Evolutionary conservation across 2,329 filamentous ascomycete genomes (phyloP).

Genomic region (Aspergillus sclerotialis): DNA sequence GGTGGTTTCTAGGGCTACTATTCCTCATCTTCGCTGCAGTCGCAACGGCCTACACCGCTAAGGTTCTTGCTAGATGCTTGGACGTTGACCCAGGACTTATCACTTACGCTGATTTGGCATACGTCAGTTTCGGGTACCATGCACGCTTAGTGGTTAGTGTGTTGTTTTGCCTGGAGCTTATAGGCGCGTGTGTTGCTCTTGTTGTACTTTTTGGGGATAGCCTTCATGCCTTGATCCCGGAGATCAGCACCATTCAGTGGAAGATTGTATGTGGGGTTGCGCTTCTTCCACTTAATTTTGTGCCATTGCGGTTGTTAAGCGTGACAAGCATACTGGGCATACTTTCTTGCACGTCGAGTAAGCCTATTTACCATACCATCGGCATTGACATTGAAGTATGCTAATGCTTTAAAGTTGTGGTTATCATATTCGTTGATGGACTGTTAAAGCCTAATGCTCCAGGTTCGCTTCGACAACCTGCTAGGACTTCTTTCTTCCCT

Average conservation of each 20-base stretch:
- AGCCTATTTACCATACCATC: too few species aligned
- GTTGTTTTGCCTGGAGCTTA: constrained; percentile 78
- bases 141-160: constrained; percentile 77
- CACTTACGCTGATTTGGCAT: constrained; percentile 91
- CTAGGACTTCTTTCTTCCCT: constrained; percentile 73
- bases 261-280: constrained; percentile 76
- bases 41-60: constrained; percentile 79
- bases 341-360: constrained; percentile 78
- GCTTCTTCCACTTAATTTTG: constrained; percentile 73
- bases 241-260: constrained; percentile 64
- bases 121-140: constrained; percentile 76
- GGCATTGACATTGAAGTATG: too few species aligned
- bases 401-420: constrained; percentile 58
- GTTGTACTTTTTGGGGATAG: constrained; percentile 93
- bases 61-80: constrained; percentile 78
- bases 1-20: constrained; percentile 75
- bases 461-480: constrained; percentile 76
- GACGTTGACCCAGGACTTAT: constrained; percentile 78
- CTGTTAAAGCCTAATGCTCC: constrained; percentile 70
- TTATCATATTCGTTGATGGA: constrained; percentile 79
- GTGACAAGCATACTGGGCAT: constrained; percentile 94
- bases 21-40: constrained; percentile 68
- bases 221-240: constrained; percentile 69
- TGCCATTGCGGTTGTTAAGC: constrained; percentile 75
- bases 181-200: constrained; percentile 82